Base-by-base conservation (phyloP, 116 monocot genomes). In the Dioscorea cayenensis region DNA sequence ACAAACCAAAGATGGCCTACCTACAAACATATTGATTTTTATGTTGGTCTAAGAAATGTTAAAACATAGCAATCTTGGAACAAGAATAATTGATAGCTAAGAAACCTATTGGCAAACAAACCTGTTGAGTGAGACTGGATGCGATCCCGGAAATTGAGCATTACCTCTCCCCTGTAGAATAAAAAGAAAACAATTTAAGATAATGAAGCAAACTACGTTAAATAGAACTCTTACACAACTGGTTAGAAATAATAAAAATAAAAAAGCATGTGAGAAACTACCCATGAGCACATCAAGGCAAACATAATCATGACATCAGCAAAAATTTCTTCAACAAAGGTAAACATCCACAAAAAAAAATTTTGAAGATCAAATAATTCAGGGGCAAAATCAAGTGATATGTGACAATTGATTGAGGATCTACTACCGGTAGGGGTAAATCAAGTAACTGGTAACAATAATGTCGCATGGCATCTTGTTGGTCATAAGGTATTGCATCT, bases 61-160 rank as follows among this genome's bases (percentile, higher is more conserved):
- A 14, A 55, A 18, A 55, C 17, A 55, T 16, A 16, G n/a, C 55
- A 55, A n/a, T n/a, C 16, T 55, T 16, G 6, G 14, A 55, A n/a
- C n/a, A 16, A 55, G n/a, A 16, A 55, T 16, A 19, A 5, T 55
- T 5, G 17, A 5, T 5, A 55, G n/a, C 17, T 16, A 55, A 55
- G 43, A 12, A 55, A 55, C 55, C 16, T 16, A 55, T 18, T 16
- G 2, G 25, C 35, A 72, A 63, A 71, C 5, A 61, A 28, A 96
- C 95, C 92, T 96, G 84, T 96, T 92, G 49, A 96, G 81, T 75
- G 95, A 96, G 69, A 96, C 95, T 52, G 95, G 95, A 76, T 96
- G 95, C 27, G 95, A 96, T 76, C 95, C 95, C 28, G 95, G 95
- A 88, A 96, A 96, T 64, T 87, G 95, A 70, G 75, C 36, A 77